phyloP scores from a whole-genome alignment of 1,284 basidiomycete species.

The Schizophyllum amplum region DNA sequence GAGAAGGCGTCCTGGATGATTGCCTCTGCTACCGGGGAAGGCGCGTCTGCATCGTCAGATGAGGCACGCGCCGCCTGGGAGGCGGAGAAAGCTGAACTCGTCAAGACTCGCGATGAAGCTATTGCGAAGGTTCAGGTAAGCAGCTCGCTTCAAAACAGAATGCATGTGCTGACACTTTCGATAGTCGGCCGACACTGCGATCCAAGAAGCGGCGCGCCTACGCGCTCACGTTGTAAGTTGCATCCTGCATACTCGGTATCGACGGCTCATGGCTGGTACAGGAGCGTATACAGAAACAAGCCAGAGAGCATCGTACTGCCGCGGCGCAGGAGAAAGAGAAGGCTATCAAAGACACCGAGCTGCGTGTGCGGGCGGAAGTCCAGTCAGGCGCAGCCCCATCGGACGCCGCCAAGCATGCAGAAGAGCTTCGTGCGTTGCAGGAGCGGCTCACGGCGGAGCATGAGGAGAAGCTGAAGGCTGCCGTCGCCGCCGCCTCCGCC shows the following conservation, averaged over 20 bases:
- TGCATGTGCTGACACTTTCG: neutral
- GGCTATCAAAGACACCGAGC: conserved; percentile 45
- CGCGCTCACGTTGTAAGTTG: neutral
- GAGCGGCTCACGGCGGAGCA: conserved; percentile 44
- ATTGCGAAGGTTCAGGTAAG: conserved; percentile 45
- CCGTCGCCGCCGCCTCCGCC: conserved; percentile 33
- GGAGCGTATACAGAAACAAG: conserved; percentile 22
- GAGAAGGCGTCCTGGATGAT: conserved; percentile 46
- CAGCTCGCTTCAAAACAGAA: neutral
- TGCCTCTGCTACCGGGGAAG: conserved; percentile 13
- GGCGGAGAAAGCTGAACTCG: conserved; percentile 46
- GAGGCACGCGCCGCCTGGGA: conserved; percentile 38
- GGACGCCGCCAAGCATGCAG: conserved; percentile 36
- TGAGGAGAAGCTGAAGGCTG: conserved; percentile 44
- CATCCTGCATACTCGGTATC: neutral
- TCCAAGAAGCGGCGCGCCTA: neutral
- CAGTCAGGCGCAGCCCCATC: conserved; percentile 17
- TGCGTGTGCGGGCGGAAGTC: conserved; percentile 42
- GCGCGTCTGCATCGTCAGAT: conserved; percentile 22
- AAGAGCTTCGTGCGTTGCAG: conserved; percentile 49
- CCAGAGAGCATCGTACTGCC: conserved; percentile 23
- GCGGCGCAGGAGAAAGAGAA: conserved; percentile 17
- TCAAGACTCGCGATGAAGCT: conserved; percentile 53
- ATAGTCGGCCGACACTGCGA: neutral
- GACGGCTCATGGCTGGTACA: conserved; percentile 7